Evolutionary conservation across 495 filamentous ascomycete species (phyloP), one percentile per base, ranked within the genome.

Genomic region (Penicillium riverlandense): DNA sequence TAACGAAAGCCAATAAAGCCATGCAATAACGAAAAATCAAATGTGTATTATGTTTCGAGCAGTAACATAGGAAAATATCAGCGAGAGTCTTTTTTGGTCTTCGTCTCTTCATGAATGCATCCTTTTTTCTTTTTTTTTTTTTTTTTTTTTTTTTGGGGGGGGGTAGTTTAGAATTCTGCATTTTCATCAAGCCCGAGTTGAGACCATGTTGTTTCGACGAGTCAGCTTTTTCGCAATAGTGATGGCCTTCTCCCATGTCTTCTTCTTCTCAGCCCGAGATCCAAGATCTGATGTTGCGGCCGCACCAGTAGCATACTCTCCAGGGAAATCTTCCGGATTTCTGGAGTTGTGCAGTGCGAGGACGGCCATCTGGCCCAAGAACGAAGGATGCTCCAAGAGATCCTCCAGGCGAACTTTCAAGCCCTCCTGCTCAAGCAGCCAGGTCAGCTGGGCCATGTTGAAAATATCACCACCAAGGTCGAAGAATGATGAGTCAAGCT

Each of bases 401-500:
- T 78, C 72, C 47, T 77, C 75, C 0, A 79, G 57, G 6, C 67
- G 61, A 8, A 77, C 59, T 34, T 64, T 61, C 37, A 73, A 61
- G n/a, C 71, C 70, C 41, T 76, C 70, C 43, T 74, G 63, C 35
- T 73, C 67, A 0, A 79, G 57, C 4, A 76, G 56, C 53, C 64
- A 67, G 12, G 62, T 60, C 11, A 77, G 53, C 39, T 72, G 70
- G 1, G 71, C 75, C 39, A 79, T 62, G 15, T 63, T 70, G 55
- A 76, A 67, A 33, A 77, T 62, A 44, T 79, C 75, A 11, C 75
- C 75, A 9, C 75, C 75, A 1, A 74, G 63, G 3, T 70, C 62
- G 51, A 76, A 79, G 60, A 79, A 77, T 0, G 70, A 71, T 0
- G 71, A 70, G 27, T 71, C 63, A 28, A 72, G 61, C 34, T 71